A percentile compares a stretch with the other conserved stretches of the same genome.
Evolutionary conservation across 805 yeast genomes (phyloP).

Genomic region (Danielia oregonensis): DNA sequence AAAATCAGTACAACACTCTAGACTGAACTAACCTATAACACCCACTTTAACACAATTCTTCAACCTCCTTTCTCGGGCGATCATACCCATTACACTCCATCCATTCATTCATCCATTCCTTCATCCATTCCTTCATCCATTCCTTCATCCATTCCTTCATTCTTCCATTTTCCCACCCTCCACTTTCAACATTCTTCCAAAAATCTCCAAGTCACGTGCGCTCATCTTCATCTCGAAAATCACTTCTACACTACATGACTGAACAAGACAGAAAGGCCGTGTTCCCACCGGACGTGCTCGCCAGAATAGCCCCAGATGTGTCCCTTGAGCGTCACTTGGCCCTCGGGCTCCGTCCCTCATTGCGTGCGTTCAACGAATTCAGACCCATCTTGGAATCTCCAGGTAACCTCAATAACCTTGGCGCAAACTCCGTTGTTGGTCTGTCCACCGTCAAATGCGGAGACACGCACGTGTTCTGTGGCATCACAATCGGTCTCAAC

Average conservation of each 20-base stretch:
- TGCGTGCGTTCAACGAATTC: slow-evolving; percentile 70
- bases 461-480: slow-evolving; percentile 67
- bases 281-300: slow-evolving; percentile 79
- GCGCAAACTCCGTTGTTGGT: slow-evolving; percentile 46
- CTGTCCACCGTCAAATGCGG: slow-evolving; percentile 70
- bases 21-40: no score
- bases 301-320: slow-evolving; percentile 80
- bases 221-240: background rate
- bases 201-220: slow-evolving; percentile 3
- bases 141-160: no score
- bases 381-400: slow-evolving; percentile 44
- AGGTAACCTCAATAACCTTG: slow-evolving; percentile 35
- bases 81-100: no score
- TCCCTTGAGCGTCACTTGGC: slow-evolving; percentile 76
- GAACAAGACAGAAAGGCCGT: slow-evolving; percentile 29
- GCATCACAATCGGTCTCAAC: slow-evolving; percentile 62
- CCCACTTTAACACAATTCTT: no score
- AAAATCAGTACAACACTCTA: no score
- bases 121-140: no score
- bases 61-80: no score
- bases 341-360: slow-evolving; percentile 71
- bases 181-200: background rate
- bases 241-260: background rate
- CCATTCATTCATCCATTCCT: no score
- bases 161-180: background rate